Evolutionary conservation across 1,139 yeast genomes (phyloP).

Genomic region (Debaryomycetaceae sp.): DNA sequence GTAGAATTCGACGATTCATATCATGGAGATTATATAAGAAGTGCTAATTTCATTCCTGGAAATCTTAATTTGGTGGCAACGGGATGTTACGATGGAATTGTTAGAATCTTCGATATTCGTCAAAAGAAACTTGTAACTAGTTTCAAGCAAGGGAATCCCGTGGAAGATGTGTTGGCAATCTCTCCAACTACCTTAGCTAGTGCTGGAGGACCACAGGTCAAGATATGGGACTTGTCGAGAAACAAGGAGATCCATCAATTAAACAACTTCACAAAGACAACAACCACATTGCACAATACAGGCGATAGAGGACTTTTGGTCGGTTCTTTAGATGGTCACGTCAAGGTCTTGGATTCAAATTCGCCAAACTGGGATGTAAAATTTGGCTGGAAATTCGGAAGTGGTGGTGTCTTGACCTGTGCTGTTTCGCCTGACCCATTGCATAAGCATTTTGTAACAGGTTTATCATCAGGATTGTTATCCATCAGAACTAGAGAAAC

Average conservation of each 20-base stretch:
- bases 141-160: slow-evolving; percentile 58
- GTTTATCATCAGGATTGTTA: slow-evolving; percentile 83
- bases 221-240: slow-evolving; percentile 88
- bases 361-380: slow-evolving; percentile 80
- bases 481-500: slow-evolving; percentile 86
- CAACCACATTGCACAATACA: slow-evolving; percentile 73
- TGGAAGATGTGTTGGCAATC: slow-evolving; percentile 80
- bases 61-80: slow-evolving; percentile 76
- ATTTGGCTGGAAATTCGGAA: slow-evolving; percentile 95
- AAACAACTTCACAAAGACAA: slow-evolving; percentile 87
- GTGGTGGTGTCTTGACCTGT: slow-evolving; percentile 81
- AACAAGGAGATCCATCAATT: slow-evolving; percentile 62
- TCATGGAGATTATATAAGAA: slow-evolving; percentile 85
- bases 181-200: slow-evolving; percentile 77
- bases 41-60: slow-evolving; percentile 75
- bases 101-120: slow-evolving; percentile 86
- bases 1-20: slow-evolving; percentile 57
- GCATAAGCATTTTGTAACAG: slow-evolving; percentile 89
- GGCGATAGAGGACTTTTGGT: slow-evolving; percentile 77
- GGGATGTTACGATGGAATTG: slow-evolving; percentile 89
- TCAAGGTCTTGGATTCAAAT: slow-evolving; percentile 82
- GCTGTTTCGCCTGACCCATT: slow-evolving; percentile 77
- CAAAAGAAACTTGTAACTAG: slow-evolving; percentile 38
- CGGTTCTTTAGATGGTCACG: slow-evolving; percentile 96
- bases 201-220: slow-evolving; percentile 85